A percentile compares a stretch with the other conserved stretches of the same genome.
Evolutionary conservation across 73 alveolate genomes (phyloP).

Genomic region (Stentor coeruleus): DNA sequence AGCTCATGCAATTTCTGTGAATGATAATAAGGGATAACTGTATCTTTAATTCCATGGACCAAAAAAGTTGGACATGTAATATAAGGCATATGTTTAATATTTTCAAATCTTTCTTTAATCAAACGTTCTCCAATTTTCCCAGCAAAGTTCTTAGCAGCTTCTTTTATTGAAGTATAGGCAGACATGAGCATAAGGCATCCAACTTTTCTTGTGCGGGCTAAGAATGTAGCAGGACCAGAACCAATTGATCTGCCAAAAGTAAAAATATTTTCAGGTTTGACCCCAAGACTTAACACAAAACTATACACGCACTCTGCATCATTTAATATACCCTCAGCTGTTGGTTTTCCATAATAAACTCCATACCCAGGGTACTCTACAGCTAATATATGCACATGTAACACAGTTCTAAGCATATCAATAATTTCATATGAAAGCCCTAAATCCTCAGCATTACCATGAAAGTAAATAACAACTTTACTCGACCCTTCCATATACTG

Average conservation of each 20-base stretch:
- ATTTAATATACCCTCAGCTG: constrained; percentile 49
- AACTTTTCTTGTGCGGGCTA: constrained; percentile 62
- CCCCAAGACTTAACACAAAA: neutral
- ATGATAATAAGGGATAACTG: constrained; percentile 80
- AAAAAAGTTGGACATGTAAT: constrained; percentile 88
- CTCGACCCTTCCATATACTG: constrained; percentile 44
- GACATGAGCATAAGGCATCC: constrained; percentile 66
- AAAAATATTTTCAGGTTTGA: constrained; percentile 53
- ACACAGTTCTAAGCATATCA: constrained; percentile 45
- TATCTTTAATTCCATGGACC: constrained; percentile 91
- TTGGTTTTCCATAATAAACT: constrained; percentile 62
- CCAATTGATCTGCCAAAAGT: constrained; percentile 88
- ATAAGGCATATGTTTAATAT: constrained; percentile 57
- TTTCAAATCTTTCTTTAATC: constrained; percentile 67
- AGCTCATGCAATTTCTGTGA: constrained; percentile 66
- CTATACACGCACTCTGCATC: constrained; percentile 59
- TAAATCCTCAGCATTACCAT: constrained; percentile 92
- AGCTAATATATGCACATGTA: constrained; percentile 68
- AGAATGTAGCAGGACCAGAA: constrained; percentile 77
- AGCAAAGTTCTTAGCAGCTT: constrained; percentile 61
- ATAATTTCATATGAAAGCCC: constrained; percentile 72
- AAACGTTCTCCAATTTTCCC: constrained; percentile 52
- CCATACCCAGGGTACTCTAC: constrained; percentile 92
- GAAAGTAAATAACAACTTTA: constrained; percentile 70
- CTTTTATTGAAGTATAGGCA: constrained; percentile 75